These are phyloP conservation scores for Noccaea bulbosa DNA, from an alignment of 345 rosid genomes.

Conservation along the genomic window DNA sequence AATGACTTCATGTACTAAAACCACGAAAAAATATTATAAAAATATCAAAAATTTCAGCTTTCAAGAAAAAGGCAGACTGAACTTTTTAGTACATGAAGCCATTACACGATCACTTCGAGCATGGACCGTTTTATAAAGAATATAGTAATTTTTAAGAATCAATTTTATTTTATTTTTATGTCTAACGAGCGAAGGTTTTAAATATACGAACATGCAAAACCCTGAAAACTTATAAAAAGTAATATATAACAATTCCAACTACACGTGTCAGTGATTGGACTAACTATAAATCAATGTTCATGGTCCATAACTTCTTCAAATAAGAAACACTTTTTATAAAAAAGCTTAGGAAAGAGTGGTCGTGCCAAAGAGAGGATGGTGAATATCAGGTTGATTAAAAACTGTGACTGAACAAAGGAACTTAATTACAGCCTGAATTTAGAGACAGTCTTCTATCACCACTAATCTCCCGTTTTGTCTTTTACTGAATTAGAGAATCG, in stretches of 20 bases:
- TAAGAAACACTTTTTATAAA: background rate
- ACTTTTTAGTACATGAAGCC: no score
- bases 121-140: background rate
- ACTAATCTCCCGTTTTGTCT: conserved; percentile 29
- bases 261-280: conserved; percentile 30
- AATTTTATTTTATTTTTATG: background rate
- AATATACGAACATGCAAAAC: conserved; percentile 9
- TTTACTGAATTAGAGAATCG: conserved; percentile 30
- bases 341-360: background rate
- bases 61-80: conserved; percentile 3
- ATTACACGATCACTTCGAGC: conserved; percentile 10
- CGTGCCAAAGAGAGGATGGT: conserved; percentile 35
- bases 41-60: background rate
- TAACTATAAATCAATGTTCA: conserved; percentile 13
- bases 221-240: conserved; percentile 8
- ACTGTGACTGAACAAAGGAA: background rate
- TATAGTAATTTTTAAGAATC: background rate
- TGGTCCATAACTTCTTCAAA: conserved; percentile 25
- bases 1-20: background rate
- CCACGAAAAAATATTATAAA: background rate
- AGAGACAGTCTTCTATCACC: conserved; percentile 5
- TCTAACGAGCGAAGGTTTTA: conserved; percentile 7
- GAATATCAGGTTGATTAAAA: background rate
- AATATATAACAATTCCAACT: conserved; percentile 18
- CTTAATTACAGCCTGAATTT: background rate